These are phyloP conservation scores for Aspergillus sp. DNA, from an alignment of 2,329 filamentous ascomycete genomes.

Conservation along the genomic window DNA sequence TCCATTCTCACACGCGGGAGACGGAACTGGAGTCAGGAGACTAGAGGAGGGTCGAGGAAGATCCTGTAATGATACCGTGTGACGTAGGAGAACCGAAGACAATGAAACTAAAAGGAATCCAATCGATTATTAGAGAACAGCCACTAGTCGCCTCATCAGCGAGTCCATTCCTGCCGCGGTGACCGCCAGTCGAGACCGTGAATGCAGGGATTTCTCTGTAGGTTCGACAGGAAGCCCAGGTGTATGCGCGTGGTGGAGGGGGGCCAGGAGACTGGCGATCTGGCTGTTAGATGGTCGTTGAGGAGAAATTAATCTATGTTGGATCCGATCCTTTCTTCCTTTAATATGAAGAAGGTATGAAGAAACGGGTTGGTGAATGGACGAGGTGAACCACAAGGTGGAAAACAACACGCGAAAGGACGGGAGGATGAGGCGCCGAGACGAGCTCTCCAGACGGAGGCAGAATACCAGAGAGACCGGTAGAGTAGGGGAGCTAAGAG, in stretches of 20 bases:
- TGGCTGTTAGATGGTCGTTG: no score
- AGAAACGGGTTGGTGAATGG: background rate
- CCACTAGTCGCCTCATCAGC: slow-evolving; percentile 28
- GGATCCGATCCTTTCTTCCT: no score
- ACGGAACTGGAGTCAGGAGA: slow-evolving; percentile 15
- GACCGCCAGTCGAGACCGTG: slow-evolving; percentile 23
- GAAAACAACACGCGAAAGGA: background rate
- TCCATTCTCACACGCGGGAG: slow-evolving; percentile 34
- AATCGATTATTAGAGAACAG: slow-evolving; percentile 23
- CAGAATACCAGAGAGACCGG: background rate
- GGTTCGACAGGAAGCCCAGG: no score
- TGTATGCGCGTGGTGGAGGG: no score
- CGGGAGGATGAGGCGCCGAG: background rate
- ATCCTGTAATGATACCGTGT: slow-evolving; percentile 10
- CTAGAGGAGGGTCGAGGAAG: slow-evolving; percentile 10
- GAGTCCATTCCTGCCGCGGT: slow-evolving; percentile 35
- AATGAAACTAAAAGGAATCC: slow-evolving; percentile 1
- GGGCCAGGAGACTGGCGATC: no score
- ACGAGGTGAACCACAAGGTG: background rate
- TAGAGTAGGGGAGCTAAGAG: background rate
- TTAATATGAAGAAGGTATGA: no score
- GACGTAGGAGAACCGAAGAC: slow-evolving; percentile 5
- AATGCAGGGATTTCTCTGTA: background rate
- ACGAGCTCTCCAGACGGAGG: background rate
- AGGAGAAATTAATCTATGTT: no score